Evolutionary conservation across 352 stramenopile species (phyloP).

Genomic region (Pythium myriotylum): DNA sequence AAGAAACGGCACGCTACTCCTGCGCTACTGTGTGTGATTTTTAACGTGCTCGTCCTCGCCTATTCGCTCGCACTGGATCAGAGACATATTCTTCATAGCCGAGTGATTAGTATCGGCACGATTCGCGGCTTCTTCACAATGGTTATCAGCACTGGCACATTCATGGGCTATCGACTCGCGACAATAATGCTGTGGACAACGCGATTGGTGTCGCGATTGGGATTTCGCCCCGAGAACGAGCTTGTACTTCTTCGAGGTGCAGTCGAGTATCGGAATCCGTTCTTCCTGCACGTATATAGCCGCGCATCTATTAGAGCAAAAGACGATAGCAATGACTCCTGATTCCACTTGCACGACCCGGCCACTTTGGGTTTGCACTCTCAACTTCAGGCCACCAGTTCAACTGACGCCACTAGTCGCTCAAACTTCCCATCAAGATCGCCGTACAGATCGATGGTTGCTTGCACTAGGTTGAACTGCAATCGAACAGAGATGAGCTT

Average conservation of each 20-base stretch:
- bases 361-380: too few species aligned
- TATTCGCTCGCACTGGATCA: conserved; percentile 14
- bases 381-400: too few species aligned
- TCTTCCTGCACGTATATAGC: conserved; percentile 13
- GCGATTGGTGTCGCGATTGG: conserved; percentile 16
- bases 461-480: too few species aligned
- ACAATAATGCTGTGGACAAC: conserved; percentile 24
- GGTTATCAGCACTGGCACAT: conserved; percentile 22
- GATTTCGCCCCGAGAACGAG: conserved; percentile 12
- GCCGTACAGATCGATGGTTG: too few species aligned
- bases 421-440: too few species aligned
- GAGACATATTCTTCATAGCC: conserved; percentile 8
- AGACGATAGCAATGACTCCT: neutral
- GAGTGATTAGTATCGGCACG: conserved; percentile 15
- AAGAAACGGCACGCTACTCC: conserved; percentile 15
- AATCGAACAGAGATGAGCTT: too few species aligned
- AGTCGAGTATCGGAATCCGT: conserved; percentile 24
- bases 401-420: too few species aligned
- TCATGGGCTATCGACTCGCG: conserved; percentile 21
- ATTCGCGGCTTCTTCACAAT: conserved; percentile 20
- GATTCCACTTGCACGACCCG: too few species aligned
- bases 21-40: conserved; percentile 9
- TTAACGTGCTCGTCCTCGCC: conserved; percentile 12
- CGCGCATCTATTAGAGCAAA: neutral
- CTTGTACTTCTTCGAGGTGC: conserved; percentile 20